Base-by-base conservation (phyloP, 2,329 filamentous ascomycete genomes). In the Diaporthe citriasiana region DNA sequence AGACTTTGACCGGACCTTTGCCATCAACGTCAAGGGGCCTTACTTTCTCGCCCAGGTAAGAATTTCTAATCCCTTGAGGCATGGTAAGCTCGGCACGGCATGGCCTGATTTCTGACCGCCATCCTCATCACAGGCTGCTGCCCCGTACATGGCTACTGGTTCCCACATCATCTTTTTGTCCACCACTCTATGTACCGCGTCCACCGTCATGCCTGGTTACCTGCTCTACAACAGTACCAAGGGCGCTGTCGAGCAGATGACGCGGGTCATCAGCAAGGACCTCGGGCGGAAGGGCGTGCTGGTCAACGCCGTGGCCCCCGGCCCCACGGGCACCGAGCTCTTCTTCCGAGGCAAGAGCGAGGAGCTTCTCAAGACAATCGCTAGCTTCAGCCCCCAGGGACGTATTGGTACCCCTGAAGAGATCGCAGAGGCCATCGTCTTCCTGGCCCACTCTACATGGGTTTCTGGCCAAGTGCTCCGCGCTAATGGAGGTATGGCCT, bases 181-280 rank as follows among this genome's bases (percentile, higher is more conserved):
- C 83, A 85, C 83, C 17, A 81, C 91, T 72, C 81, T 91, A 74
- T 88, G 86, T 2, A 88, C 87, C 0, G 80, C 80, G 7, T 85
- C 83, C 1, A 81, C 79, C 5, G 81, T 90, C 66, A 38, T 81
- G 45, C 84, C 87, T 0, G 76, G 78, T 0, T 89, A 89, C 76
- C 81, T 87, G n/a, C 82, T 89, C 19, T 92, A 92, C 79, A 83
- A 83, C 12, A 82, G 85, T 33, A 0, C 89, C 86, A 59, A 92
- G 92, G 78, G 89, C 88, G 59, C 88, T 89, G 15, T 84, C 92
- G 63, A 89, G 92, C 79, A 88, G 90, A 79, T 91, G 82, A 86
- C 86, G 0, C 85, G 89, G 13, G 81, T 87, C 3, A 79, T 91
- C 73, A 84, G 86, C 63, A 91, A 90, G 80, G 89, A 90, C 70